Conservation (phyloP, 2,329 filamentous ascomycete genomes). For the Dactylellina leptospora region DNA sequence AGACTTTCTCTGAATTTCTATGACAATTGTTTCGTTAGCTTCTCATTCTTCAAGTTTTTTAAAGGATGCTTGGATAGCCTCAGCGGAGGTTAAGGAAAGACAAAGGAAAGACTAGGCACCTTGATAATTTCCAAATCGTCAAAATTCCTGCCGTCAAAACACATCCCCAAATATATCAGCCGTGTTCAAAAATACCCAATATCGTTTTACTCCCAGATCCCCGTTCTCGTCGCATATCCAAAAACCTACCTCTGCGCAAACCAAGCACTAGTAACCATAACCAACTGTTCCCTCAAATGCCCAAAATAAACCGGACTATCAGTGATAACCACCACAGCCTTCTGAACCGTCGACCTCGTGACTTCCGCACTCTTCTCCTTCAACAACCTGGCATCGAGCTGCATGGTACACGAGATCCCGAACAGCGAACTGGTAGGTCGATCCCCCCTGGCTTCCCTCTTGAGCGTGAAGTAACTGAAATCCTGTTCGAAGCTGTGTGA, state of each 20-base stretch:
- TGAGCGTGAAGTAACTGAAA: constrained; percentile 96
- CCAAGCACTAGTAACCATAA: constrained; percentile 92
- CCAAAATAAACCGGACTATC: constrained; percentile 85
- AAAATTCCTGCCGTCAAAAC: constrained; percentile 71
- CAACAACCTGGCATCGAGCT: constrained; percentile 81
- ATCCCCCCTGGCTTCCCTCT: constrained; percentile 61
- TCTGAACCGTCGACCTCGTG: constrained; percentile 96
- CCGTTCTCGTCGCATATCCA: no score
- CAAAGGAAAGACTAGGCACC: constrained; percentile 60
- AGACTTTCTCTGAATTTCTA: constrained; percentile 53
- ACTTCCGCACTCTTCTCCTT: constrained; percentile 84
- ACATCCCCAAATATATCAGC: constrained; percentile 16
- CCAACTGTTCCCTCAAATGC: constrained; percentile 85
- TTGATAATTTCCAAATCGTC: constrained; percentile 87
- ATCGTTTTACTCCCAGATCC: no score
- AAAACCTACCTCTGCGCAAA: constrained; percentile 79
- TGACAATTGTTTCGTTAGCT: constrained; percentile 57
- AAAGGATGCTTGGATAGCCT: no score
- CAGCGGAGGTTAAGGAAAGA: no score
- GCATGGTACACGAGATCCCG: constrained; percentile 92
- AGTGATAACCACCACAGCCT: constrained; percentile 94
- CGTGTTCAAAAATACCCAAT: background rate
- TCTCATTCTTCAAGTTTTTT: no score
- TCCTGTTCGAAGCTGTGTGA: constrained; percentile 94
- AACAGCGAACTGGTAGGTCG: constrained; percentile 82